Percentiles rank a stretch among this genome's conserved stretches.
Conservation (phyloP, 805 yeast species). For the Jamesozyma rosinii region DNA sequence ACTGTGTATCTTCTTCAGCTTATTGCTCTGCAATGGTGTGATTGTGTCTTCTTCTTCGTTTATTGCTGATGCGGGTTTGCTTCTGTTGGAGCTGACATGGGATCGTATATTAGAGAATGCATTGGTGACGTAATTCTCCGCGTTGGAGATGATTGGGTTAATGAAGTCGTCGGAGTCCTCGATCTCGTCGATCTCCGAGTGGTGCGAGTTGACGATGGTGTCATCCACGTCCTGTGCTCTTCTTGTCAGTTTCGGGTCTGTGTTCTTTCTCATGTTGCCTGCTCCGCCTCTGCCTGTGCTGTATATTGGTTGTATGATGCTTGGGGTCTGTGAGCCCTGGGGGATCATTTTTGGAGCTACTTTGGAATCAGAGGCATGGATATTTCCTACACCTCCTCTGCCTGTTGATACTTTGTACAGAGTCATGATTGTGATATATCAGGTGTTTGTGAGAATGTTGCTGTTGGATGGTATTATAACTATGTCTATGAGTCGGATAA, state of each 20-base stretch:
- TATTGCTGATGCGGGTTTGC: neutral
- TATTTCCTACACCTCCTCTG: constrained; percentile 73
- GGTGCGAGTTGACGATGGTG: constrained; percentile 6
- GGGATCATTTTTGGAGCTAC: constrained; percentile 50
- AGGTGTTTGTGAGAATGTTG: neutral
- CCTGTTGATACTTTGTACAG: constrained; percentile 44
- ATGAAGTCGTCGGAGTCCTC: constrained; percentile 2
- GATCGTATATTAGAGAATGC: constrained; percentile 1
- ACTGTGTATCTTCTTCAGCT: neutral
- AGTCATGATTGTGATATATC: neutral
- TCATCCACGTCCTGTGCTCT: constrained; percentile 59
- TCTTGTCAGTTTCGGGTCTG: constrained; percentile 49
- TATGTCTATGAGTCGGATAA: too few relatives aligned
- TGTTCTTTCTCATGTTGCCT: constrained; percentile 63
- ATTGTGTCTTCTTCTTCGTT: neutral
- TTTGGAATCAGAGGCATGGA: constrained; percentile 35
- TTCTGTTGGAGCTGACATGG: neutral
- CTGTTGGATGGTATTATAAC: too few relatives aligned
- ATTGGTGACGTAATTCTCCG: constrained; percentile 1
- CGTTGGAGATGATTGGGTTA: constrained; percentile 1
- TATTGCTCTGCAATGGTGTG: neutral
- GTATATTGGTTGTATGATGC: constrained; percentile 43
- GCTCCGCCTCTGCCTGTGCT: constrained; percentile 75
- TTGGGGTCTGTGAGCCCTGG: constrained; percentile 56
- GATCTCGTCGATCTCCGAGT: constrained; percentile 11